phyloP scores from a whole-genome alignment of 352 stramenopile genomes.

The Phytophthora ohioensis region DNA sequence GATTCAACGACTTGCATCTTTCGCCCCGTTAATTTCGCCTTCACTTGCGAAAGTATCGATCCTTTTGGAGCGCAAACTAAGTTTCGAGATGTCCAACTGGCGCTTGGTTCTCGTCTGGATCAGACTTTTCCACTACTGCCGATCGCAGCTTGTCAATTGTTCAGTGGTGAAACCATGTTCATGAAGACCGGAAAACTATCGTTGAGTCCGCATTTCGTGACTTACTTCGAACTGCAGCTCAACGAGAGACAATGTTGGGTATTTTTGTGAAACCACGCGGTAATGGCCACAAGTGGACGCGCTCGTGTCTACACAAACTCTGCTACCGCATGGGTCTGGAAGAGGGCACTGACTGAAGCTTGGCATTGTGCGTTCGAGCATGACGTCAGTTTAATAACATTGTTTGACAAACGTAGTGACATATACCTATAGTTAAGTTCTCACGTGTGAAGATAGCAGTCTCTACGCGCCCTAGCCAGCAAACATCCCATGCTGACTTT shows the following conservation, averaged over 20 bases:
- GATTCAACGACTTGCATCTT: slow-evolving; percentile 18
- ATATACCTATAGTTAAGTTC: too few relatives aligned
- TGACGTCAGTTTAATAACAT: too few relatives aligned
- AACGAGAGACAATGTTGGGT: slow-evolving; percentile 35
- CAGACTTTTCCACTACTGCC: slow-evolving; percentile 12
- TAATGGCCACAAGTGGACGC: slow-evolving; percentile 45
- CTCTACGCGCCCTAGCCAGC: too few relatives aligned
- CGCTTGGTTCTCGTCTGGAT: slow-evolving; percentile 15
- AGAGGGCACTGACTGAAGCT: slow-evolving; percentile 7
- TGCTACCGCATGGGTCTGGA: slow-evolving; percentile 51
- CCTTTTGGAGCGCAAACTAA: background rate
- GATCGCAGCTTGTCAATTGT: slow-evolving; percentile 32
- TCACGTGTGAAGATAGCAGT: too few relatives aligned
- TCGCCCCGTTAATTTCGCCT: slow-evolving; percentile 39
- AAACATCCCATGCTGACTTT: slow-evolving; percentile 21
- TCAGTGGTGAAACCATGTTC: slow-evolving; percentile 50
- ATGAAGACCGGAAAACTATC: slow-evolving; percentile 14
- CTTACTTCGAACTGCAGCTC: slow-evolving; percentile 24
- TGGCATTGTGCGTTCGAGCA: too few relatives aligned
- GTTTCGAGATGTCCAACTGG: slow-evolving; percentile 18
- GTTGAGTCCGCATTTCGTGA: slow-evolving; percentile 21
- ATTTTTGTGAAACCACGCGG: slow-evolving; percentile 44
- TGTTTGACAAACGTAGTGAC: too few relatives aligned
- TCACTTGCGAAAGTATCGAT: slow-evolving; percentile 32
- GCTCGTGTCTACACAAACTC: slow-evolving; percentile 54